Evolutionary conservation across 495 filamentous ascomycete genomes (phyloP), one percentile per base, ranked within the genome.

Genomic region (Rhizodiscina lignyota): DNA sequence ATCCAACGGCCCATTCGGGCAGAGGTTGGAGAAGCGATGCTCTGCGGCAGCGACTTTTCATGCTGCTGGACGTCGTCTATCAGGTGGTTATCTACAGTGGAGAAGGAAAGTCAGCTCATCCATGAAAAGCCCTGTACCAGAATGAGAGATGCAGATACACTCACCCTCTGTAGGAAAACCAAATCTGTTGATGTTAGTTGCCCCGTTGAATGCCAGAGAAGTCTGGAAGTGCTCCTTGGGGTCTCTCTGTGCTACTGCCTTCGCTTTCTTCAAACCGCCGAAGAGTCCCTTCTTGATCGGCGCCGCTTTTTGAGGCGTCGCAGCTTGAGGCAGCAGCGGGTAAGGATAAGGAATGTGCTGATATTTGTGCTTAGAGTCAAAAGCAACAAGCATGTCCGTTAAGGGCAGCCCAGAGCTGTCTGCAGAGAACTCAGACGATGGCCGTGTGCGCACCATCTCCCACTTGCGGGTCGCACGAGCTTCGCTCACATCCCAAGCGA

Each of bases 281-380:
- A 51, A 51, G 31, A 44, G 37, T 12, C 21, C 34, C 37, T 52
- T 60, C 45, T 59, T 62, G 38, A 46, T 52, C n/a, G 37, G 43
- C 30, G 48, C 40, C 35, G 29, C 24, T 31, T 48, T 51, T 16
- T 15, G 16, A 10, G 11, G 17, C 10, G 5, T 21, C 17, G 5
- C 20, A 26, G 51, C 37, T 37, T 43, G 32, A 15, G 77, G 77
- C 2, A 77, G 62, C 0, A 83, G 56, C 1, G 77, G 76, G 41
- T 77, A 80, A 2, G 77, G 76, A 35, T 74, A 63, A 3, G 77
- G 77, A 27, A 81, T 77, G 37, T 77, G 75, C 4, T 72, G 67
- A 45, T 65, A 77, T 19, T 62, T 61, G 42, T 74, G 57, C 23
- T 58, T 55, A 32, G 74, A 73, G 50, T 83, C 77, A 42, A 78